Conservation (phyloP, 23 red algal species). For the Gracilariopsis chorda region DNA sequence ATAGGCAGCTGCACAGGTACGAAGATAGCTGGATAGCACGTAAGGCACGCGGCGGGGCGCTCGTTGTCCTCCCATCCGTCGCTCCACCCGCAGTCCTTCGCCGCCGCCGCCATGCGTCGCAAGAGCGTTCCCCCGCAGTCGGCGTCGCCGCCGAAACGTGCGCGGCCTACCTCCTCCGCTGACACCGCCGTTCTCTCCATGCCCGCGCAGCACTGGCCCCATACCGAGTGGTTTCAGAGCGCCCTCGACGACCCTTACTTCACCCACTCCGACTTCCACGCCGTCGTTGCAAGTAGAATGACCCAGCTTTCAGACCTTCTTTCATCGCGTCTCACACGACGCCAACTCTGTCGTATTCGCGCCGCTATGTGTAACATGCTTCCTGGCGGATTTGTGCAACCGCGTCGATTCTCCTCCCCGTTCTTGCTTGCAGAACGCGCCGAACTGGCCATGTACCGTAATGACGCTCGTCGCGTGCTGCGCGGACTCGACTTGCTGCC, state of each 20-base stretch:
- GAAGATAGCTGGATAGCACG: too few species aligned
- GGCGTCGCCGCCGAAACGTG: slow-evolving; percentile 7
- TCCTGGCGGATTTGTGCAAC: slow-evolving; percentile 51
- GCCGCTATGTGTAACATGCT: slow-evolving; percentile 65
- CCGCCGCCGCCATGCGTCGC: slow-evolving; percentile 6
- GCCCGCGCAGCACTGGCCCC: slow-evolving; percentile 15
- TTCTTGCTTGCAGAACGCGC: slow-evolving; percentile 48
- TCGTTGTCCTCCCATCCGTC: too few species aligned
- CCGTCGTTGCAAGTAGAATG: slow-evolving; percentile 47
- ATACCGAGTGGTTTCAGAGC: slow-evolving; percentile 42
- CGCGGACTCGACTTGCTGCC: slow-evolving; percentile 13
- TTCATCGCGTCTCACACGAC: slow-evolving; percentile 8
- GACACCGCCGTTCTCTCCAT: background rate
- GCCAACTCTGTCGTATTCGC: slow-evolving; percentile 37
- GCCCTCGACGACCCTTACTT: slow-evolving; percentile 65
- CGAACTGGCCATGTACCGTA: slow-evolving; percentile 45
- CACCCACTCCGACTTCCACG: slow-evolving; percentile 64
- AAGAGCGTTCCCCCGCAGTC: background rate
- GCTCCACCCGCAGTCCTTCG: background rate
- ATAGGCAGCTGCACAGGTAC: too few species aligned
- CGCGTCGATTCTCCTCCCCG: slow-evolving; percentile 29
- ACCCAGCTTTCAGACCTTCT: slow-evolving; percentile 22
- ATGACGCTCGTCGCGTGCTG: slow-evolving; percentile 50
- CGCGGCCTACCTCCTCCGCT: background rate
- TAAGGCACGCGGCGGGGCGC: too few species aligned